Percentiles rank a stretch among this genome's conserved stretches.
These are phyloP conservation scores for Mycosphaerella sp. DNA, from an alignment of 2,329 filamentous ascomycete species.

Conservation along the genomic window DNA sequence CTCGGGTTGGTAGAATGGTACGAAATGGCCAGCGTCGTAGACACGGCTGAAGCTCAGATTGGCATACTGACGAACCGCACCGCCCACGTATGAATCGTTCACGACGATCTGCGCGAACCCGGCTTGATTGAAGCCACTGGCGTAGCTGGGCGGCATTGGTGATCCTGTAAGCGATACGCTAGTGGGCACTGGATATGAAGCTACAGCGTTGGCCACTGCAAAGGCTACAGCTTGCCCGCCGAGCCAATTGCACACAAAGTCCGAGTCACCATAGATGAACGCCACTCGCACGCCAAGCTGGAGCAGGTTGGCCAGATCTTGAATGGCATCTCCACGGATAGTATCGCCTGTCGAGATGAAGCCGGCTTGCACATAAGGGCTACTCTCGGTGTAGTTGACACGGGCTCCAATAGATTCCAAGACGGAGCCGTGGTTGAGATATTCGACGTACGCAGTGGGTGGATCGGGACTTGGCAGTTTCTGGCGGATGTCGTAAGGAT, in stretches of 20 bases:
- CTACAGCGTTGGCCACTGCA: constrained; percentile 22
- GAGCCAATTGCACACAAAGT: constrained; percentile 54
- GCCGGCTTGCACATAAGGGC: constrained; percentile 36
- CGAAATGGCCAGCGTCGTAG: constrained; percentile 50
- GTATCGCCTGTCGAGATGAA: constrained; percentile 44
- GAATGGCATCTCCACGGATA: constrained; percentile 37
- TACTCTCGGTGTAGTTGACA: constrained; percentile 46
- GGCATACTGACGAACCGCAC: constrained; percentile 68
- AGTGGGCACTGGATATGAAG: constrained; percentile 16
- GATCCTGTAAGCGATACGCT: constrained; percentile 9
- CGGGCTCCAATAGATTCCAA: constrained; percentile 47
- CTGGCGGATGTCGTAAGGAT: constrained; percentile 49
- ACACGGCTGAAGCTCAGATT: constrained; percentile 53
- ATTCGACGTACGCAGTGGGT: constrained; percentile 44
- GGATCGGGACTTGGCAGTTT: constrained; percentile 52
- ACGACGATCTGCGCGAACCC: constrained; percentile 68
- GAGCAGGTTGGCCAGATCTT: constrained; percentile 41
- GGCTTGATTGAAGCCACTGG: constrained; percentile 53
- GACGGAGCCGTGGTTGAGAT: constrained; percentile 45
- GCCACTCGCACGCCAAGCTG: constrained; percentile 51
- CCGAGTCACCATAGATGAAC: constrained; percentile 58
- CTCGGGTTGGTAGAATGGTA: constrained; percentile 49
- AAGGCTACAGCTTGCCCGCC: constrained; percentile 40
- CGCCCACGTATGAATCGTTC: constrained; percentile 62
- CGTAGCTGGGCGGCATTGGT: constrained; percentile 37